Percentiles rank a stretch among this genome's conserved stretches.
phyloP scores from a whole-genome alignment of 129 eudicot species.

The Calendula officinalis region DNA sequence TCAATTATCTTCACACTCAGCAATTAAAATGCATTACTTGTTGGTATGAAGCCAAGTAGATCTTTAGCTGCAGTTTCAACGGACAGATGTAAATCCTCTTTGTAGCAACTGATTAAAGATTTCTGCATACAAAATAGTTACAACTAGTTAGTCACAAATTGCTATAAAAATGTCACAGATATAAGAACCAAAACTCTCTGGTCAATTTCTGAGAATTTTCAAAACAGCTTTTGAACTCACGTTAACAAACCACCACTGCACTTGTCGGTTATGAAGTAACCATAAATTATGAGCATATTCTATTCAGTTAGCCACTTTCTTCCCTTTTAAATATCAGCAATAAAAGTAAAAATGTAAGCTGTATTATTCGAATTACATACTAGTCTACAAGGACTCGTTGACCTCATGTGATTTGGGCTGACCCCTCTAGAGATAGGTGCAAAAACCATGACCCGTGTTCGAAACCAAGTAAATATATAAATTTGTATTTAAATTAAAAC shows the following conservation, averaged over 20 bases:
- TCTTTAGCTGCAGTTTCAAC: constrained; percentile 60
- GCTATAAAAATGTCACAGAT: constrained; percentile 1
- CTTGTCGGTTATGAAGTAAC: constrained; percentile 67
- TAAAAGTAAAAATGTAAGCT: constrained; percentile 79
- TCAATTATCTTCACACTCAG: too few relatives aligned
- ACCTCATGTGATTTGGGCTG: constrained; percentile 70
- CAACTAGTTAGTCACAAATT: constrained; percentile 5
- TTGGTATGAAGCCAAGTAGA: constrained; percentile 47
- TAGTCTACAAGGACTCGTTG: constrained; percentile 79
- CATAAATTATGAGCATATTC: constrained; percentile 89
- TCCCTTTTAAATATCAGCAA: constrained; percentile 78
- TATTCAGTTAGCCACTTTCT: constrained; percentile 58
- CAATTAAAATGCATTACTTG: too few relatives aligned
- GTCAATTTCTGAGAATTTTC: constrained; percentile 51
- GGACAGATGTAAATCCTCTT: constrained; percentile 61
- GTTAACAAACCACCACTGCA: constrained; percentile 89
- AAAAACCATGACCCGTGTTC: constrained; percentile 42
- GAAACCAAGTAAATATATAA: too few relatives aligned
- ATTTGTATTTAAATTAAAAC: too few relatives aligned
- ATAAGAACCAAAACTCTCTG: constrained; percentile 58
- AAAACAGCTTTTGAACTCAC: constrained; percentile 55
- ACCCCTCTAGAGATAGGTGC: too few relatives aligned
- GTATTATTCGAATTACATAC: constrained; percentile 50
- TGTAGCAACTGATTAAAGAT: constrained; percentile 52
- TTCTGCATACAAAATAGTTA: constrained; percentile 45